Conservation (phyloP, 2,329 filamentous ascomycete species). For the Fusarium aywerte region DNA sequence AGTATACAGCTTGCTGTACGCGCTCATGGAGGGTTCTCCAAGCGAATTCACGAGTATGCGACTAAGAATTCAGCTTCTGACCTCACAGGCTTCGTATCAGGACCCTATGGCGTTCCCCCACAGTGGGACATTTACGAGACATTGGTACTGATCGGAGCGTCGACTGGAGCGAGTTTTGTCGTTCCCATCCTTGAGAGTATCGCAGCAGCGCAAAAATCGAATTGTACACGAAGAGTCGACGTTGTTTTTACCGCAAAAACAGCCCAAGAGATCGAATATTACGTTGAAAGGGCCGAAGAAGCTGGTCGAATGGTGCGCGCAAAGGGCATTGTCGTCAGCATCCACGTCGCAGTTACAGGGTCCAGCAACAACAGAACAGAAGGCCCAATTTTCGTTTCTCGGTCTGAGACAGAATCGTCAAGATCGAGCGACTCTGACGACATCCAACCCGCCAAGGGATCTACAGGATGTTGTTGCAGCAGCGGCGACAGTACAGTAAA, state of each 20-base stretch:
- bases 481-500: conserved; percentile 11
- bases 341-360: conserved; percentile 66
- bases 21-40: conserved; percentile 67
- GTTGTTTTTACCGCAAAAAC: conserved; percentile 64
- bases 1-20: conserved; percentile 69
- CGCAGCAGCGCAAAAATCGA: conserved; percentile 53
- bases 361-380: conserved; percentile 14
- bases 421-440: conserved; percentile 38
- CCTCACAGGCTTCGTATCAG: conserved; percentile 59
- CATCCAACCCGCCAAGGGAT: conserved; percentile 26
- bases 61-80: conserved; percentile 50
- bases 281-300: conserved; percentile 60
- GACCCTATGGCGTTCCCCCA: conserved; percentile 67
- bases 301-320: conserved; percentile 55
- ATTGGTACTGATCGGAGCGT: conserved; percentile 68
- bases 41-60: conserved; percentile 61
- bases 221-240: conserved; percentile 64
- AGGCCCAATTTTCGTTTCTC: conserved; percentile 48
- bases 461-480: conserved; percentile 41
- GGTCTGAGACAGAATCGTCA: conserved; percentile 19
- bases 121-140: conserved; percentile 69
- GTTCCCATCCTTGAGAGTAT: conserved; percentile 68
- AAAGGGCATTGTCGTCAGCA: conserved; percentile 60
- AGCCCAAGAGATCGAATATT: conserved; percentile 66
- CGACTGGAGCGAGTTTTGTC: conserved; percentile 71